Conservation (phyloP, 306 rosid species). For the Vicia faba region DNA sequence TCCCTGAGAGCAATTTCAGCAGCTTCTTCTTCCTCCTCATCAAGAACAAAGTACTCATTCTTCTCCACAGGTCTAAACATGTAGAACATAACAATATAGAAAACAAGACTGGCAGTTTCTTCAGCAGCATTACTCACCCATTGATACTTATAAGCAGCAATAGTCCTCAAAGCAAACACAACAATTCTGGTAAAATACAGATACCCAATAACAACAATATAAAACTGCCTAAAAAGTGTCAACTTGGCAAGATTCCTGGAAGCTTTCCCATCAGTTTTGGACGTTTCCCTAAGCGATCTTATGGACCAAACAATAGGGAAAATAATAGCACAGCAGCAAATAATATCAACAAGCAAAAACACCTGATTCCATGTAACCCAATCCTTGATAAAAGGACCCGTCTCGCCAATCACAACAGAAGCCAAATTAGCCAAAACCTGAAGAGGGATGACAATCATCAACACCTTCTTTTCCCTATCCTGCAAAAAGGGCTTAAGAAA, state of each 20-base stretch:
- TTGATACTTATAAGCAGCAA: slow-evolving; percentile 88
- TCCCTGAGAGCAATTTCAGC: slow-evolving; percentile 84
- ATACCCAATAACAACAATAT: slow-evolving; percentile 86
- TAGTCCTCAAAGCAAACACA: slow-evolving; percentile 84
- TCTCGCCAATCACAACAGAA: slow-evolving; percentile 86
- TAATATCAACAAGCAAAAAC: slow-evolving; percentile 83
- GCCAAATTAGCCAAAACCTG: slow-evolving; percentile 90
- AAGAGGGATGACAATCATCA: slow-evolving; percentile 94
- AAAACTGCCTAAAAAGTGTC: slow-evolving; percentile 88
- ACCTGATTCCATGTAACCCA: slow-evolving; percentile 98
- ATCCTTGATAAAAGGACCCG: slow-evolving; percentile 88
- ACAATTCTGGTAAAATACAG: slow-evolving; percentile 80
- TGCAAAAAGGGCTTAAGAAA: slow-evolving; percentile 83
- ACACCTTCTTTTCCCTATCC: slow-evolving; percentile 89
- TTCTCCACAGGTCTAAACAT: slow-evolving; percentile 94
- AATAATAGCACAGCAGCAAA: slow-evolving; percentile 90
- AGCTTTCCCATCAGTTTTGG: slow-evolving; percentile 90
- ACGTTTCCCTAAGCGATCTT: slow-evolving; percentile 77
- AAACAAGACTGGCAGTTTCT: slow-evolving; percentile 75
- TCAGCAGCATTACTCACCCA: slow-evolving; percentile 94
- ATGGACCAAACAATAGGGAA: slow-evolving; percentile 97
- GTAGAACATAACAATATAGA: slow-evolving; percentile 80
- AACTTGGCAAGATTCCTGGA: slow-evolving; percentile 78
- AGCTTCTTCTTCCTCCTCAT: slow-evolving; percentile 92
- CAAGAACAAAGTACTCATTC: slow-evolving; percentile 85